Base-by-base conservation (phyloP, 805 yeast species). In the Candida lessepsii region DNA sequence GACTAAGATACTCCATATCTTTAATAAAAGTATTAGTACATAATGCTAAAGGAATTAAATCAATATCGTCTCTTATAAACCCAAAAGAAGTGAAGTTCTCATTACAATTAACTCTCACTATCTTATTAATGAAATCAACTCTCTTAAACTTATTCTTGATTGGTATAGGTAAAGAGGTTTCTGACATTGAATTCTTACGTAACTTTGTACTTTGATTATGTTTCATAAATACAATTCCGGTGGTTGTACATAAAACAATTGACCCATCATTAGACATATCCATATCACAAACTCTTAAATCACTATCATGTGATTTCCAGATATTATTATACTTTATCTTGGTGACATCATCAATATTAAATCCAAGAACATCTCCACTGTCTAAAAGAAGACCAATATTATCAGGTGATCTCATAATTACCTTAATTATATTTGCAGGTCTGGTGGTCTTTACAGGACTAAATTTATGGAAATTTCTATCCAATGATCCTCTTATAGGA, bases 261-360 rank as follows among this genome's bases (percentile, higher is more conserved):
- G 86, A 78, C 0, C 95, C 95, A 51, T 82, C 85, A 13, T 61
- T 65, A 2, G 84, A 75, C 31, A 82, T 70, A 51, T 81, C 91
- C 23, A 85, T 73, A 60, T 87, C 95, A 3, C 63, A 65, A 35
- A 78, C 87, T 40, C 65, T 68, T 71, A 78, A 62, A 49, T 77
- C 81, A 9, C 60, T 56, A 36, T 76, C 76, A 40, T 76, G 69
- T 1, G 90, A 86, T 23, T 62, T 70, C 91, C 93, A 86, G n/a
- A 75, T 61, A 1, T 63, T 57, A 1, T 56, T 47, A 48, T 75
- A 79, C 32, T 72, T 79, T 9, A 35, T n/a, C 13, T 27, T 19
- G 16, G 30, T 56, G 40, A 48, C 60, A 39, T 40, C 46, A 18
- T 48, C 51, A 4, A 39, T 44, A 25, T 46, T 44, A 44, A 73